phyloP scores from a whole-genome alignment of 2,329 filamentous ascomycete species.

The Paecilomyces formosus region DNA sequence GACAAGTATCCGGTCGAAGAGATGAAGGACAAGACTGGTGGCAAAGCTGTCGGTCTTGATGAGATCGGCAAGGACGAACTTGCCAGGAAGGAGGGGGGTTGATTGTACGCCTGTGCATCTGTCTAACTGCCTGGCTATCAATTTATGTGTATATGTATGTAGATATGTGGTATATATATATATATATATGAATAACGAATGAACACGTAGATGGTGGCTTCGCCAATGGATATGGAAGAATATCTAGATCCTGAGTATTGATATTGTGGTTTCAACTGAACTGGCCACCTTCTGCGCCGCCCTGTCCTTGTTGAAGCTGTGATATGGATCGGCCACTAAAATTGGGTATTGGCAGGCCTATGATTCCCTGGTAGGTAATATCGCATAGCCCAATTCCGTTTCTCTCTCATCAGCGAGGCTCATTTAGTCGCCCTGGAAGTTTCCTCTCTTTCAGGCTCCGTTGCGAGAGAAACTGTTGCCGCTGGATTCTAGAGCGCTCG shows the following conservation, averaged over 20 bases:
- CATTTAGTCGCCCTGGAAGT: neutral
- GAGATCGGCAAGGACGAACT: neutral
- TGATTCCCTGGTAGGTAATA: neutral
- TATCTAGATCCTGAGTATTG: too few species aligned
- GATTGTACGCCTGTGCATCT: neutral
- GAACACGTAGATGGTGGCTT: too few species aligned
- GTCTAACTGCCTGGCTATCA: too few species aligned
- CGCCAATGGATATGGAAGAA: too few species aligned
- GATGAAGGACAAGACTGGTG: neutral
- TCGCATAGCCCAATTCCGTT: neutral
- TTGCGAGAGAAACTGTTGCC: neutral
- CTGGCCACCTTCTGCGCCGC: too few species aligned
- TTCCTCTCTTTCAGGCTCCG: neutral
- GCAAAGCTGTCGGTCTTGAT: neutral
- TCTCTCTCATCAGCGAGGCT: neutral
- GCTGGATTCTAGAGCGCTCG: neutral
- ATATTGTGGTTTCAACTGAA: too few species aligned
- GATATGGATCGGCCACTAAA: too few species aligned
- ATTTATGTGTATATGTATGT: too few species aligned
- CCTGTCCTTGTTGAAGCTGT: too few species aligned
- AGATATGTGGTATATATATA: too few species aligned
- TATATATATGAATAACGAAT: too few species aligned
- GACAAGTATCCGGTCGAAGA: constrained; percentile 40
- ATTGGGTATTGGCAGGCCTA: too few species aligned
- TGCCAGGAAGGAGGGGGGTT: neutral